phyloP scores from a whole-genome alignment of 192 early-diverging fungal species.

The Coemansia pectinata region DNA sequence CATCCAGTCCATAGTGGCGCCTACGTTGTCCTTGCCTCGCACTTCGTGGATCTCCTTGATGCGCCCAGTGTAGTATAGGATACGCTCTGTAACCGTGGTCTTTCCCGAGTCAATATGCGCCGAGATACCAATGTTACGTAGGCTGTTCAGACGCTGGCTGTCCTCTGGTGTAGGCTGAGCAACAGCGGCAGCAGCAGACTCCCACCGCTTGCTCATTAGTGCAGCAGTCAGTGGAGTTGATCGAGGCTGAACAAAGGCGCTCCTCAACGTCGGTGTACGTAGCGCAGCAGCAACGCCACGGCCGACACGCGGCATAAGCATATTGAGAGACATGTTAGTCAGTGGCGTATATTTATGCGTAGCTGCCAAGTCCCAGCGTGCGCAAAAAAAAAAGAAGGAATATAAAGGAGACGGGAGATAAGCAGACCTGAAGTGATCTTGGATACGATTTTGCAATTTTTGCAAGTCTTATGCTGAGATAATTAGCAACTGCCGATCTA shows the following conservation, averaged over 20 bases:
- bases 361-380: background rate
- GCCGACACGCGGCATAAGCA: slow-evolving; percentile 43
- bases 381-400: background rate
- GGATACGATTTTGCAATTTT: background rate
- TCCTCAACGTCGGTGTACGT: slow-evolving; percentile 1
- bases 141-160: slow-evolving; percentile 58
- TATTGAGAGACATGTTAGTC: slow-evolving; percentile 23
- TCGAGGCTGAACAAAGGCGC: background rate
- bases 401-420: background rate
- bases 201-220: slow-evolving; percentile 35
- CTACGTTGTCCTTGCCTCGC: slow-evolving; percentile 84
- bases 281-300: slow-evolving; percentile 1
- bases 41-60: slow-evolving; percentile 91
- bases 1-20: slow-evolving; percentile 99
- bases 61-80: slow-evolving; percentile 81
- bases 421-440: background rate
- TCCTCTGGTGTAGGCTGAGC: slow-evolving; percentile 28
- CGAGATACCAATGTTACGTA: slow-evolving; percentile 88
- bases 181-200: background rate
- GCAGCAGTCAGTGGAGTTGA: slow-evolving; percentile 12
- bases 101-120: slow-evolving; percentile 90
- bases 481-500: background rate
- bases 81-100: slow-evolving; percentile 83
- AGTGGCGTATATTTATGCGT: background rate
- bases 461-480: background rate